Evolutionary conservation across 116 monocot species (phyloP), one percentile per base, ranked within the genome.

Genomic region (Papilionanthe hybrid): DNA sequence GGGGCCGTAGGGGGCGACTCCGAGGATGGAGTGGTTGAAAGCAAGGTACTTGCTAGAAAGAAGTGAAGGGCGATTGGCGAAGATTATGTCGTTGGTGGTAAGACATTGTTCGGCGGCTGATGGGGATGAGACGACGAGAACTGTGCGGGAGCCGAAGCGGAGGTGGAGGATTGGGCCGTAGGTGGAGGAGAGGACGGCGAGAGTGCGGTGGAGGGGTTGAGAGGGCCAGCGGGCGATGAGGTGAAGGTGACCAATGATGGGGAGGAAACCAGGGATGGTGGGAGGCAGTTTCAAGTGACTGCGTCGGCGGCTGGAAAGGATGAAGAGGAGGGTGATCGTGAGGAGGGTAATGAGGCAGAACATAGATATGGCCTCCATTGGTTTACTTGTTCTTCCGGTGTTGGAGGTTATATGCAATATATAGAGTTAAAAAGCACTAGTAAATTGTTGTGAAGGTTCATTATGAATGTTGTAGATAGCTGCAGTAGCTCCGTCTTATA

Each of bases 241-340:
- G 22, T 22, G 85, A 27, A 85, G 80, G 75, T 88, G 85, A 75
- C 88, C 88, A 18, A 88, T 67, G 55, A 88, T 11, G 8, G 88
- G 88, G 20, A 79, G 49, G n/a, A 83, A 80, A 5, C 80, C 83
- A 4, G 87, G 30, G 75, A 50, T 7, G 84, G 83, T 68, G 28
- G 47, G 58, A 27, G 55, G 50, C 5, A 8, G 58, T 7, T n/a
- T 19, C 77, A 77, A 32, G 57, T 32, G 55, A 30, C 25, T 27
- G 11, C 32, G 68, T 12, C 68, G 68, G 68, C 7, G 28, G 68
- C 29, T 10, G 10, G 3, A 30, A 30, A 68, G 27, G 27, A 68
- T 8, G 68, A 68, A 1, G 68, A 29, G 29, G 28, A 58, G 58
- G 19, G 20, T 20, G 19, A 23, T 11, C 9, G 27, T 6, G 27